Evolutionary conservation across 345 rosid genomes (phyloP).

Genomic region (Litchi chinensis): DNA sequence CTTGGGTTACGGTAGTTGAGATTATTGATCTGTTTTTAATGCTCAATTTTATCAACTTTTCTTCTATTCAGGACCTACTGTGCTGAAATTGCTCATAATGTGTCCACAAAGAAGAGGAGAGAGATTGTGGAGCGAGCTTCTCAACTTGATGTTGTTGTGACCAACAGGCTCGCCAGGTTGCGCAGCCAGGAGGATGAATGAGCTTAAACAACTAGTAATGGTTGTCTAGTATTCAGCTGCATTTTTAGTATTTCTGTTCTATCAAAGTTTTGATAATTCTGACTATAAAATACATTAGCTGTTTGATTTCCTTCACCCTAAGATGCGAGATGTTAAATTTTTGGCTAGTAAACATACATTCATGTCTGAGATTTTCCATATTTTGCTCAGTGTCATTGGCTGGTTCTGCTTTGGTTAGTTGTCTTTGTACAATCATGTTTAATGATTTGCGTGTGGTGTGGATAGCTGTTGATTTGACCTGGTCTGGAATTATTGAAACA

Average conservation of each 20-base stretch:
- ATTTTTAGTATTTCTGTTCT: not conserved
- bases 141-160: constrained; percentile 73
- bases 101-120: constrained; percentile 83
- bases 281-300: not conserved
- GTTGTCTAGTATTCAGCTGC: not conserved
- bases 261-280: not conserved
- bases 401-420: too few species aligned
- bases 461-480: too few species aligned
- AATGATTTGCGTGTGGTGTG: too few species aligned
- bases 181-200: constrained; percentile 84
- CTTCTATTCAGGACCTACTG: constrained; percentile 58
- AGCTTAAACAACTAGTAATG: constrained; percentile 9
- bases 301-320: too few species aligned
- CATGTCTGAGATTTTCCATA: too few species aligned
- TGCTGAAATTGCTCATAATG: constrained; percentile 84
- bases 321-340: too few species aligned
- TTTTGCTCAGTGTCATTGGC: too few species aligned
- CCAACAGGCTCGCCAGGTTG: constrained; percentile 77
- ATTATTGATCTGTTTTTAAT: not conserved
- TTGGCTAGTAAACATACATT: too few species aligned
- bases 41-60: too few species aligned
- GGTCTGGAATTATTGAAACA: too few species aligned
- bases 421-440: too few species aligned
- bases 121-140: constrained; percentile 82
- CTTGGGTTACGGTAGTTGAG: not conserved